phyloP scores from a whole-genome alignment of 495 filamentous ascomycete species.

The Daldinia childiae region DNA sequence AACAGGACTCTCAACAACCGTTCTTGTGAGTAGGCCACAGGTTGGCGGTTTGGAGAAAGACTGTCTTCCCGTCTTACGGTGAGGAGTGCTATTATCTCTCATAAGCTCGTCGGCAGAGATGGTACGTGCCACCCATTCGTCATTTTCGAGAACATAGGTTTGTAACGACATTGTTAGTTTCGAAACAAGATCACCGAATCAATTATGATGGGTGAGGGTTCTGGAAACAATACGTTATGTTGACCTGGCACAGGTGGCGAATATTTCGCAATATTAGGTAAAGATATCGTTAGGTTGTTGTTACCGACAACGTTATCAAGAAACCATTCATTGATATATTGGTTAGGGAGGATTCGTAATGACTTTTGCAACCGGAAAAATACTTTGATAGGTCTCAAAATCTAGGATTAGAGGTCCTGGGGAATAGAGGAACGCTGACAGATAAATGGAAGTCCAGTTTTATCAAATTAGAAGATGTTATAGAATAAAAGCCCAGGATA shows the following conservation, averaged over 20 bases:
- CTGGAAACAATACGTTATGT: background rate
- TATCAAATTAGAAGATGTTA: constrained; percentile 1
- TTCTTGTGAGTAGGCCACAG: constrained; percentile 78
- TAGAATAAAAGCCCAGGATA: background rate
- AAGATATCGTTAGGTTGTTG: background rate
- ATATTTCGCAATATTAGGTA: background rate
- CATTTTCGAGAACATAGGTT: constrained; percentile 64
- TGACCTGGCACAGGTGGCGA: background rate
- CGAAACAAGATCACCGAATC: background rate
- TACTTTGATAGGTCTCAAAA: background rate
- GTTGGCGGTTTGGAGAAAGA: constrained; percentile 53
- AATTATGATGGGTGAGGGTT: background rate
- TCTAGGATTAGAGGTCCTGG: background rate
- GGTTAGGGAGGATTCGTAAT: background rate
- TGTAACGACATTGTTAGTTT: constrained; percentile 50
- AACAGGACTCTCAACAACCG: constrained; percentile 76
- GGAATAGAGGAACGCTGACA: background rate
- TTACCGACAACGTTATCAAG: background rate
- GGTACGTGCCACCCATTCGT: constrained; percentile 65
- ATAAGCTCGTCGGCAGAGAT: constrained; percentile 43
- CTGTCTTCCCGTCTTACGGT: constrained; percentile 18
- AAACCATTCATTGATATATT: constrained; percentile 5
- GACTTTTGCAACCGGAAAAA: background rate
- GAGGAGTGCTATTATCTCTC: constrained; percentile 20
- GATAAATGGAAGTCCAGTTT: constrained; percentile 3